Base-by-base conservation (phyloP, 2,329 filamentous ascomycete genomes). In the Trichophaea hybrida region DNA sequence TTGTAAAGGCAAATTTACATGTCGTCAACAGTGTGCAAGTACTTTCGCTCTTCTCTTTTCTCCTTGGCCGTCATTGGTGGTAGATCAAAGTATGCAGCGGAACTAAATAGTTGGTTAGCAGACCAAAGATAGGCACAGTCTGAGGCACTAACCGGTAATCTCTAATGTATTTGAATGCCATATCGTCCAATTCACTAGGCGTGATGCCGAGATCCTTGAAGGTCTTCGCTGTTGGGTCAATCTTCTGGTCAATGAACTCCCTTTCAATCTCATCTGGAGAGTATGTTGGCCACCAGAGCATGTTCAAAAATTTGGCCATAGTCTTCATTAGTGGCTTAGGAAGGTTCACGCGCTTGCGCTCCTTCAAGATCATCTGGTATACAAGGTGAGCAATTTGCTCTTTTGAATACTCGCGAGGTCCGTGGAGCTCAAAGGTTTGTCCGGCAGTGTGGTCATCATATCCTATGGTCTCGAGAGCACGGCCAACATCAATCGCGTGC, bases 1-100 rank as follows among this genome's bases (percentile, higher is more conserved):
- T 57, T 13, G 35, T 13, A 35, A 37, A 17, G 13, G 32, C 50
- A 53, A 33, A 53, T 63, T 57, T 62, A 64, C n/a, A 65, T 8
- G 73, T 93, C 85, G 72, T 94, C 88, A 71, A 88, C 76, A 63
- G 98, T 90, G 73, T 98, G 93, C 73, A 97, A 76, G 73, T 94
- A 98, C 78, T 96, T 93, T 80, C 84, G 93, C 75, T 97, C 90
- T 74, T 97, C 90, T 69, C 81, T 80, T 80, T 84, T 93, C 79
- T 98, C 93, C 74, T 85, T 86, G 76, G 96, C 91, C 37, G 91
- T 96, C 70, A 91, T 84, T 53, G 93, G 91, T 55, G 93, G 93
- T 67, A 97, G 79, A 72, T 98, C 91, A 74, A 94, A 95, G 80
- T 84, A 93, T 69, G 83, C 81, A n/a, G 49, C 81, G 74, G 86